Conservation (phyloP, 108 stramenopile genomes). For the Pseudonitzschia delicatissima region DNA sequence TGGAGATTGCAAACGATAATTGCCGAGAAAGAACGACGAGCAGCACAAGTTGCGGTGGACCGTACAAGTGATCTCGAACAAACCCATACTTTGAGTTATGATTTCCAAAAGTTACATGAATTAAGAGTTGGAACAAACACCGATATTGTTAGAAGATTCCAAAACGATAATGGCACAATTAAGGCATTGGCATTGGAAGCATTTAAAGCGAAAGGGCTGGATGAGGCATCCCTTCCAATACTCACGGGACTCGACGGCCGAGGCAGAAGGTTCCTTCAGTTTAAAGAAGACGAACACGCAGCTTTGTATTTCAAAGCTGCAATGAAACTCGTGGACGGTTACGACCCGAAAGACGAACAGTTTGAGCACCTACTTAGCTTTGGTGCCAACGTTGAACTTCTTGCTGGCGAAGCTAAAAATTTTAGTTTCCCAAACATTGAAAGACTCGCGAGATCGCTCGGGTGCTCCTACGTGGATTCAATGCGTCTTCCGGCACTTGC, state of each 20-base stretch:
- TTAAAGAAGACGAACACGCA: neutral
- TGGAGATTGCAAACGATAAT: constrained; percentile 1
- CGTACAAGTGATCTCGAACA: neutral
- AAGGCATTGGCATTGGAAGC: no score
- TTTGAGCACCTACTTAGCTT: constrained; percentile 5
- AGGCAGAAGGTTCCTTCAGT: neutral
- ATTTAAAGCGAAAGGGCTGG: neutral
- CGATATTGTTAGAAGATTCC: neutral
- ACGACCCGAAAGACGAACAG: neutral
- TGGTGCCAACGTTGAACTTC: neutral
- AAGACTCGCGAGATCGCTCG: neutral
- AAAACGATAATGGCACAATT: neutral
- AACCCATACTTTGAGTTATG: neutral
- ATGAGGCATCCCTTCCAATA: neutral
- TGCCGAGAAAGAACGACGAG: neutral
- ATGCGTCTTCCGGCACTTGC: neutral
- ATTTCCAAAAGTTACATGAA: neutral
- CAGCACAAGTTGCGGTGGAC: neutral
- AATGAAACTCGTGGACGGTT: neutral
- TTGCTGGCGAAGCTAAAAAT: neutral
- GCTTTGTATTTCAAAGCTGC: neutral
- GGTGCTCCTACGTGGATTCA: constrained; percentile 4
- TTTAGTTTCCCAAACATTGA: constrained; percentile 4
- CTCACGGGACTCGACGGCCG: neutral
- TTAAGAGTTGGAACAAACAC: neutral